These are phyloP conservation scores for Isoetes taiwanensis DNA, from an alignment of 75 land plant genomes.

Conservation along the genomic window DNA sequence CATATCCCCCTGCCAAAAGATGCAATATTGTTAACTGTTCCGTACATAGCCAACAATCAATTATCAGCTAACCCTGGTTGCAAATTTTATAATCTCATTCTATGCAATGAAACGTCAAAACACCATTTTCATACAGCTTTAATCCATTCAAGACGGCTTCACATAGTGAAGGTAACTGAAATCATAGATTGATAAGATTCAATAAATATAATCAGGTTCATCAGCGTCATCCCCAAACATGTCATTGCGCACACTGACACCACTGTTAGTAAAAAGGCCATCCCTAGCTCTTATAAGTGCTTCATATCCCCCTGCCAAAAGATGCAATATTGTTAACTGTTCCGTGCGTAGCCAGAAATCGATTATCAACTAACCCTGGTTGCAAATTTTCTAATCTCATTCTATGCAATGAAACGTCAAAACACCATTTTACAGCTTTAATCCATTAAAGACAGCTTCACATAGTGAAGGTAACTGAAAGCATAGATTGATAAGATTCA, in stretches of 20 bases:
- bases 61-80: neutral
- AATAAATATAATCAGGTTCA: neutral
- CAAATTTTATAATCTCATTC: neutral
- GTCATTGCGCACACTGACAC: neutral
- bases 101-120: neutral
- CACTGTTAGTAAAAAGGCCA: slow-evolving; percentile 7
- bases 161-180: neutral
- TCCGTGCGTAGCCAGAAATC: neutral
- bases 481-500: too few species aligned
- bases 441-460: neutral
- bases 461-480: neutral
- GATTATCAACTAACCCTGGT: neutral
- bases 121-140: neutral
- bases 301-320: slow-evolving; percentile 20
- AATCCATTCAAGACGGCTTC: neutral
- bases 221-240: neutral
- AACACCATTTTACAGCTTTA: neutral
- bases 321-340: neutral
- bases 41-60: neutral
- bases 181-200: too few species aligned
- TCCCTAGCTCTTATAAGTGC: slow-evolving; percentile 15
- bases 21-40: neutral
- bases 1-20: slow-evolving; percentile 9
- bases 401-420: neutral
- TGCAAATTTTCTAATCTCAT: neutral